Conservation (phyloP, 352 stramenopile genomes). For the Globisporangium okanoganense region DNA sequence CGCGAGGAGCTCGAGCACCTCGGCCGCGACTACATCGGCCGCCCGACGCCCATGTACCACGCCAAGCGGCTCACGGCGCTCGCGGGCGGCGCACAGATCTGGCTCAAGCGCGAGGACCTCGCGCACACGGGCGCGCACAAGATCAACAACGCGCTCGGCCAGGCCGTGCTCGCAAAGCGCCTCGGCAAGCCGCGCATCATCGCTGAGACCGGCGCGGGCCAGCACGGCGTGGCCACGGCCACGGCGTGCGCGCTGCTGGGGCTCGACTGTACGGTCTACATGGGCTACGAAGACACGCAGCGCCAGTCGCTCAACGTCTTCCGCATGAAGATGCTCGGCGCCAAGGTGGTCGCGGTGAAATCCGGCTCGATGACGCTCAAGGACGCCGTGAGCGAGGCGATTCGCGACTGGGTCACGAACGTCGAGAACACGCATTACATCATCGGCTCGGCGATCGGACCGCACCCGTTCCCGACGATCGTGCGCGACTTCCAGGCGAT, state of each 20-base stretch:
- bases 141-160: slow-evolving; percentile 99
- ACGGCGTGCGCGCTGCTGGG: slow-evolving; percentile 96
- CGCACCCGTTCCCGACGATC: slow-evolving; percentile 98
- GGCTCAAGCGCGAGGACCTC: slow-evolving; percentile 98
- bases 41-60: slow-evolving; percentile 96
- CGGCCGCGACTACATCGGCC: slow-evolving; percentile 90
- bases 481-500: slow-evolving; percentile 97
- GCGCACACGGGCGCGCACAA: slow-evolving; percentile 98
- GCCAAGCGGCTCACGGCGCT: slow-evolving; percentile 94
- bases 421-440: slow-evolving; percentile 98
- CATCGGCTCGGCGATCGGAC: slow-evolving; percentile 97
- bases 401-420: slow-evolving; percentile 98
- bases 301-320: slow-evolving; percentile 98
- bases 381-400: slow-evolving; percentile 98
- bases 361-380: slow-evolving; percentile 96
- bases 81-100: slow-evolving; percentile 94
- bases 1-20: slow-evolving; percentile 95
- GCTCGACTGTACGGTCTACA: slow-evolving; percentile 98
- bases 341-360: slow-evolving; percentile 97
- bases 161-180: slow-evolving; percentile 94
- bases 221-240: slow-evolving; percentile 97
- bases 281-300: slow-evolving; percentile 98
- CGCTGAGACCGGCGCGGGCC: slow-evolving; percentile 96
- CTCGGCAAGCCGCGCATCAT: slow-evolving; percentile 98
- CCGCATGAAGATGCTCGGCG: slow-evolving; percentile 99